These are phyloP conservation scores for Cardiosporidium cionae DNA, from an alignment of 169 alveolate species.

Conservation along the genomic window DNA sequence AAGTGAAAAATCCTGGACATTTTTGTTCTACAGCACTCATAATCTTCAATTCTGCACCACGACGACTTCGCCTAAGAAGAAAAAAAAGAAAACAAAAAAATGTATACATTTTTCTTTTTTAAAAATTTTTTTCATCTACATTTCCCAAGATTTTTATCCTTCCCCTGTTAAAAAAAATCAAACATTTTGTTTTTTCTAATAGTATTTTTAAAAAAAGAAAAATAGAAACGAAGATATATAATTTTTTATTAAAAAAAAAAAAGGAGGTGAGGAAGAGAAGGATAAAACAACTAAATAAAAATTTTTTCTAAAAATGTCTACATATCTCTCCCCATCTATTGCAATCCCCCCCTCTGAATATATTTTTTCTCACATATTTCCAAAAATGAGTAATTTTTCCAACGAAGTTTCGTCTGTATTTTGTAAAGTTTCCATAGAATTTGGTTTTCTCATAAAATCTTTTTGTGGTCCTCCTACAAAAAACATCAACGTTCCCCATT, in stretches of 20 bases:
- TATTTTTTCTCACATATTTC: no score
- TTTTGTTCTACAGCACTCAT: conserved; percentile 40
- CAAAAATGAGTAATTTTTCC: no score
- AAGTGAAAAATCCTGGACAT: conserved; percentile 36
- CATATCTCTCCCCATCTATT: neutral
- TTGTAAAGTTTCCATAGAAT: neutral
- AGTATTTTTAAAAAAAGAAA: no score
- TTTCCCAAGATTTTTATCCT: no score
- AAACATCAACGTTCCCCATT: conserved; percentile 50
- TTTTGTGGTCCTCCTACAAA: conserved; percentile 7
- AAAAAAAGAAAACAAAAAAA: neutral
- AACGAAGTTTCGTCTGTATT: neutral
- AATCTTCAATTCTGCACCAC: conserved; percentile 28
- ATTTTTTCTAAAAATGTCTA: neutral
- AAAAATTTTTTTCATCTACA: no score
- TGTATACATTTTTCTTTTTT: no score
- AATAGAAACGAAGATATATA: no score
- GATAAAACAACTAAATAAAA: neutral
- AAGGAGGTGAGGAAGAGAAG: neutral
- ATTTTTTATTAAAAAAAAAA: no score
- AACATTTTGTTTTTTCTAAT: no score
- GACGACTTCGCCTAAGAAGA: conserved; percentile 20
- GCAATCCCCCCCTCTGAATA: no score
- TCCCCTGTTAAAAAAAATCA: no score
- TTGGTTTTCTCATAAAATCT: neutral